Evolutionary conservation across 2,329 filamentous ascomycete genomes (phyloP), one percentile per base, ranked within the genome.

Genomic region (Monilinia laxa): DNA sequence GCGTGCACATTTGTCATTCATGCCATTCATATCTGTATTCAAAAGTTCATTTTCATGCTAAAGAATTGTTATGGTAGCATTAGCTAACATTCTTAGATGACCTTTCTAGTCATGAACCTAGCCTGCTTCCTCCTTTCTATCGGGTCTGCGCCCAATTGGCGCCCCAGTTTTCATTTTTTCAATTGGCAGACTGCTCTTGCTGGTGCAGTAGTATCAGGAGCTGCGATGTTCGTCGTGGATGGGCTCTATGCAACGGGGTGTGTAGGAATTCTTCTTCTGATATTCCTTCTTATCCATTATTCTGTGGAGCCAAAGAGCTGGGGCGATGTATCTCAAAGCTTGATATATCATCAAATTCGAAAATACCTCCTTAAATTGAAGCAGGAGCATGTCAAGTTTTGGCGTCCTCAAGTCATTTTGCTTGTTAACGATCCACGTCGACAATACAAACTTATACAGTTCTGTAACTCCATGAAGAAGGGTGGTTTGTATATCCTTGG

Each of bases 321-420:
- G 92, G 92, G 92, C 1, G 92, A 96, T 76, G 92, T 96, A 23
- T 93, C 90, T 11, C 92, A 96, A 73, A 93, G 91, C 73, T 80
- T 96, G 68, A 96, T 96, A 63, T 96, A 96, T 74, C 87, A 90
- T 70, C 92, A 96, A 79, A 92, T 96, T 18, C 85, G 92, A 68
- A 96, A 96, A 73, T 96, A 96, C 74, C 79, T 96, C 40, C 81
- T 96, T 40, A 87, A 92, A n/a, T 80, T 96, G 40, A 88, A 87
- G 60, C 91, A 92, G 47, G 92, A 96, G 73, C 92, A 96, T 75
- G 93, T 96, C 77, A 96, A 96, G 74, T 96, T 96, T 76, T 96
- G 93, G 92, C 84, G 92, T 62, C 92, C 92, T 0, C 92, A 96
- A 71, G 93, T 96, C 54, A 85, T 96, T 58, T 82, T 96, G 0